phyloP scores from a whole-genome alignment of 1,284 basidiomycete genomes.

The Ustilago trichophora region DNA sequence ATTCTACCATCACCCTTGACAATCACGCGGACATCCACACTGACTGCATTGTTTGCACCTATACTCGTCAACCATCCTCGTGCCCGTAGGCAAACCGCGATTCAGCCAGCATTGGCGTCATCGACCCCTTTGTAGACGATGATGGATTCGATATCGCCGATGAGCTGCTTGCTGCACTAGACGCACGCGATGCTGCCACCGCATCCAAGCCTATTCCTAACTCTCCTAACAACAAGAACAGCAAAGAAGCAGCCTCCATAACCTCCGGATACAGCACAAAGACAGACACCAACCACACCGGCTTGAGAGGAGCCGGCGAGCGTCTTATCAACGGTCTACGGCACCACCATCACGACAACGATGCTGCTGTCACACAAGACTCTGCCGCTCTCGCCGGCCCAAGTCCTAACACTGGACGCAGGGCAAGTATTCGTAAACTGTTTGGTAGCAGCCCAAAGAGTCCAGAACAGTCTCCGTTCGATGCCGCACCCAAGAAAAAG shows the following conservation, averaged over 20 bases:
- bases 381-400: background rate
- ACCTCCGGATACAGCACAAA: conserved; percentile 6
- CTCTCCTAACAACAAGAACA: too few species aligned
- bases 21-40: too few species aligned
- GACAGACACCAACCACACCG: conserved; percentile 1
- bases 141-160: conserved; percentile 55
- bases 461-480: conserved; percentile 5
- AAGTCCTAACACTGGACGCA: conserved; percentile 12
- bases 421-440: conserved; percentile 28
- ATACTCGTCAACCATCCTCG: background rate
- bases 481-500: conserved; percentile 31
- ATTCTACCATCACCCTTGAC: too few species aligned
- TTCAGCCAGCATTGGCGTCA: conserved; percentile 4
- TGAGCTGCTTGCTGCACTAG: conserved; percentile 52
- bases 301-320: conserved; percentile 42
- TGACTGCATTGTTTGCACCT: too few species aligned
- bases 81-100: background rate
- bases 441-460: conserved; percentile 37
- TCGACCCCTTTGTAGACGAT: conserved; percentile 38
- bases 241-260: background rate
- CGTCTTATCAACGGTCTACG: conserved; percentile 37
- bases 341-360: conserved; percentile 6
- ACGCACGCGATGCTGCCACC: conserved; percentile 52
- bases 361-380: conserved; percentile 1
- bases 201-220: too few species aligned